Conservation (phyloP, 2,329 filamentous ascomycete species). For the Pyrenophora teres region DNA sequence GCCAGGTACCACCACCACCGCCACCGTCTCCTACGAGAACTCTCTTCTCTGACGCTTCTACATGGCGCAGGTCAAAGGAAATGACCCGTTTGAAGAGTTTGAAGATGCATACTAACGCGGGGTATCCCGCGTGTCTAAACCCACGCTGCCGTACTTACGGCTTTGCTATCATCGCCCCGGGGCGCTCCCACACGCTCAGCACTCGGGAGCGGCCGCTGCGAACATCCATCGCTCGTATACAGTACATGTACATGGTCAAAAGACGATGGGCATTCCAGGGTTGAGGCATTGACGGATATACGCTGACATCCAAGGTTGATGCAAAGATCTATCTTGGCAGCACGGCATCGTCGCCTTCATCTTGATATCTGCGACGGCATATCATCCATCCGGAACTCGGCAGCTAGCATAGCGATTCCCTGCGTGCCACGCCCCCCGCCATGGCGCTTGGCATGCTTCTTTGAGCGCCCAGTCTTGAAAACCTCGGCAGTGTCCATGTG, state of each 20-base stretch:
- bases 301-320: background rate
- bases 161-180: background rate
- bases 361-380: conserved; percentile 49
- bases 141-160: too few relatives aligned
- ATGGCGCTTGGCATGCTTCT: conserved; percentile 45
- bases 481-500: too few relatives aligned
- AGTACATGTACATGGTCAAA: too few relatives aligned
- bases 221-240: background rate
- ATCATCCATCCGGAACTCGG: conserved; percentile 52
- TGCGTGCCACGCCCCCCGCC: background rate
- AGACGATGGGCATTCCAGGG: too few relatives aligned
- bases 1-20: background rate
- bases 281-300: too few relatives aligned
- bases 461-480: conserved; percentile 21
- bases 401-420: too few relatives aligned
- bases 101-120: background rate
- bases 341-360: conserved; percentile 54
- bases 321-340: conserved; percentile 42
- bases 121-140: background rate
- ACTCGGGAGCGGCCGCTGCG: background rate
- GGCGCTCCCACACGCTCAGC: background rate
- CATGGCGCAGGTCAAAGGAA: background rate
- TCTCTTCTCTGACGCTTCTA: background rate
- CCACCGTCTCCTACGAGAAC: background rate
- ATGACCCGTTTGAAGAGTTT: background rate